phyloP scores from a whole-genome alignment of 2,329 filamentous ascomycete species.

The Atkinsonella hypoxylon region DNA sequence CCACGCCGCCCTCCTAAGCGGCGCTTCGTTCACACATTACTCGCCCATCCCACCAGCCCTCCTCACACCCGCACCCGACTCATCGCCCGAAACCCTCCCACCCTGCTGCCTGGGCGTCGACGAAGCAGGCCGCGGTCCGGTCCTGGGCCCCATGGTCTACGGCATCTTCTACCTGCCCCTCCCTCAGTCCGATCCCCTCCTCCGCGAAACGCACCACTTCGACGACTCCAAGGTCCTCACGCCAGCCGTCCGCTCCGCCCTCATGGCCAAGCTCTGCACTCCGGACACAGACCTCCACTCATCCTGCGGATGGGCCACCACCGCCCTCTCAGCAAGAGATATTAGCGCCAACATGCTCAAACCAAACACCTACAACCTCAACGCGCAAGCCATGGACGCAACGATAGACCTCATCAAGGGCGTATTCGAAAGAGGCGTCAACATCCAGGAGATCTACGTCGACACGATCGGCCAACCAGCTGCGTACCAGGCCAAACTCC shows the following conservation, averaged over 20 bases:
- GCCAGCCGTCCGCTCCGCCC: slow-evolving; percentile 58
- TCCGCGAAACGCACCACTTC: slow-evolving; percentile 72
- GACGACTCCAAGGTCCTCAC: slow-evolving; percentile 93
- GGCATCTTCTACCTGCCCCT: slow-evolving; percentile 65
- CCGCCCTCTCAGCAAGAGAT: slow-evolving; percentile 70
- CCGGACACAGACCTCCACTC: slow-evolving; percentile 34
- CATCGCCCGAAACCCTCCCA: slow-evolving; percentile 20
- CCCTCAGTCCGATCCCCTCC: slow-evolving; percentile 55
- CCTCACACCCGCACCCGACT: slow-evolving; percentile 24
- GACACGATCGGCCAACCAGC: slow-evolving; percentile 83
- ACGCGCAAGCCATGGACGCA: slow-evolving; percentile 89
- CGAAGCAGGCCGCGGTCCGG: slow-evolving; percentile 85
- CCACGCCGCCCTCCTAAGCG: slow-evolving; percentile 41
- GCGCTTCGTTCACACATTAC: slow-evolving; percentile 60
- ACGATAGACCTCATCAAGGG: slow-evolving; percentile 72
- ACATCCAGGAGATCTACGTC: slow-evolving; percentile 82
- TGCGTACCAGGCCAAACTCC: slow-evolving; percentile 73
- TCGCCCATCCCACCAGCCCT: slow-evolving; percentile 55
- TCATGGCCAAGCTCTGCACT: slow-evolving; percentile 62
- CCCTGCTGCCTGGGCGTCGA: slow-evolving; percentile 75
- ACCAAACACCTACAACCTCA: slow-evolving; percentile 69
- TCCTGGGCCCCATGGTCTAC: slow-evolving; percentile 74
- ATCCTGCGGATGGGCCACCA: slow-evolving; percentile 71
- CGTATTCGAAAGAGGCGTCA: slow-evolving; percentile 66
- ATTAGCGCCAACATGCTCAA: slow-evolving; percentile 70